Percentiles rank a stretch among this genome's conserved stretches.
Conservation (phyloP, 768 basidiomycete genomes). For the Boletus rufocinnamomeus region DNA sequence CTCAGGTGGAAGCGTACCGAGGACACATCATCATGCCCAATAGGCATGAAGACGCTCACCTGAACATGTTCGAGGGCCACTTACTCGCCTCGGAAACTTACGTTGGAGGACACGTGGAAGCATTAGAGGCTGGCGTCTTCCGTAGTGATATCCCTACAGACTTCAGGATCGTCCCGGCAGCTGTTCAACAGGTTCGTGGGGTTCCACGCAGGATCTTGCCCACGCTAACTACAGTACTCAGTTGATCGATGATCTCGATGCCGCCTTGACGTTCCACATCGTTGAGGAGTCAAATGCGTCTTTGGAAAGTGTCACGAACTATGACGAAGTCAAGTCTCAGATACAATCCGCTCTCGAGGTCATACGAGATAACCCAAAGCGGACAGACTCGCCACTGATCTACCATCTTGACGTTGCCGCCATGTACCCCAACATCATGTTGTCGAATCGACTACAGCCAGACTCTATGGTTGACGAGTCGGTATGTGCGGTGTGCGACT, state of each 20-base stretch:
- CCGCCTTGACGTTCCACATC: conserved; percentile 87
- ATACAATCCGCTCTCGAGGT: conserved; percentile 79
- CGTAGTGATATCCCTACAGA: conserved; percentile 93
- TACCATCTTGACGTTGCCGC: conserved; percentile 99
- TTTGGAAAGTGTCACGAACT: conserved; percentile 88
- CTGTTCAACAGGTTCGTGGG: conserved; percentile 73
- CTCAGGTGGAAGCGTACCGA: conserved; percentile 91
- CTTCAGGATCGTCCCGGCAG: conserved; percentile 90
- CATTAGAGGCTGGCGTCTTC: conserved; percentile 97
- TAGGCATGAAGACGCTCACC: conserved; percentile 88
- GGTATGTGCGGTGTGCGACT: conserved; percentile 97
- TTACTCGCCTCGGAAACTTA: conserved; percentile 97
- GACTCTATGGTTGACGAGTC: conserved; percentile 98
- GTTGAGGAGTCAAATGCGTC: conserved; percentile 79
- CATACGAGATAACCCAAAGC: conserved; percentile 89
- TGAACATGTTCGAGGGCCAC: conserved; percentile 94
- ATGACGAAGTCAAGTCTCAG: conserved; percentile 84
- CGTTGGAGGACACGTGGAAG: conserved; percentile 98
- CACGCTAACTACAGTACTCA: conserved; percentile 32
- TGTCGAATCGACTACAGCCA: conserved; percentile 97
- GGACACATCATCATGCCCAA: conserved; percentile 97
- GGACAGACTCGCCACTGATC: conserved; percentile 90
- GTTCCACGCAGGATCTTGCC: not conserved
- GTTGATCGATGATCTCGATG: conserved; percentile 94
- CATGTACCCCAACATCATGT: conserved; percentile 99